phyloP scores from a whole-genome alignment of 768 basidiomycete species.

The Rhodotorula sphaerocarpa region DNA sequence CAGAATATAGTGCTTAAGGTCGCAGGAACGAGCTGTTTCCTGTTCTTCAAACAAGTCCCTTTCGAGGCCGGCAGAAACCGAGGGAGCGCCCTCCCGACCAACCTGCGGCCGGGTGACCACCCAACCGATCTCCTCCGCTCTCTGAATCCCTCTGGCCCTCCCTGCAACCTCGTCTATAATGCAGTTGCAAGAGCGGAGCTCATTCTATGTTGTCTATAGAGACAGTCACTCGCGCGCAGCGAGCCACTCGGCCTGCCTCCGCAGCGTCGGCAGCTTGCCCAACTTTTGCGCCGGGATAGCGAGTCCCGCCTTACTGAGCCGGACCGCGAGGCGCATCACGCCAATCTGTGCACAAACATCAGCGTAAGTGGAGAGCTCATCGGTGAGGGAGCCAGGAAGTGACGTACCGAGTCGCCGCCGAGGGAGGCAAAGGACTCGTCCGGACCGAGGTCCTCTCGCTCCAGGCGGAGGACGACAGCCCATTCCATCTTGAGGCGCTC shows the following conservation, averaged over 20 bases:
- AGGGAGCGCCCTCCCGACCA: too few species aligned
- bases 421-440: conserved; percentile 23
- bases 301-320: conserved; percentile 10
- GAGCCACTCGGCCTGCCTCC: conserved; percentile 19
- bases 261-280: conserved; percentile 14
- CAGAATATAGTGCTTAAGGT: too few species aligned
- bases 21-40: too few species aligned
- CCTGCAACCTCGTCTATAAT: too few species aligned
- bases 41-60: too few species aligned
- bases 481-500: conserved; percentile 2
- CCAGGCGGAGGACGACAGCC: conserved; percentile 15
- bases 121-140: too few species aligned
- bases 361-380: neutral
- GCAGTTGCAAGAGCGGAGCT: too few species aligned
- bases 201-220: too few species aligned
- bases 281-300: conserved; percentile 19
- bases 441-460: neutral
- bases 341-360: neutral
- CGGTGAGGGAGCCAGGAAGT: neutral
- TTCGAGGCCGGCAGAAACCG: too few species aligned
- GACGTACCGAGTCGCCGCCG: conserved; percentile 32
- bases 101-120: too few species aligned
- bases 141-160: too few species aligned
- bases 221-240: neutral
- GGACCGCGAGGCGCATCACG: conserved; percentile 26